phyloP scores from a whole-genome alignment of 2,329 filamentous ascomycete species.

The Thielaviopsis populi region DNA sequence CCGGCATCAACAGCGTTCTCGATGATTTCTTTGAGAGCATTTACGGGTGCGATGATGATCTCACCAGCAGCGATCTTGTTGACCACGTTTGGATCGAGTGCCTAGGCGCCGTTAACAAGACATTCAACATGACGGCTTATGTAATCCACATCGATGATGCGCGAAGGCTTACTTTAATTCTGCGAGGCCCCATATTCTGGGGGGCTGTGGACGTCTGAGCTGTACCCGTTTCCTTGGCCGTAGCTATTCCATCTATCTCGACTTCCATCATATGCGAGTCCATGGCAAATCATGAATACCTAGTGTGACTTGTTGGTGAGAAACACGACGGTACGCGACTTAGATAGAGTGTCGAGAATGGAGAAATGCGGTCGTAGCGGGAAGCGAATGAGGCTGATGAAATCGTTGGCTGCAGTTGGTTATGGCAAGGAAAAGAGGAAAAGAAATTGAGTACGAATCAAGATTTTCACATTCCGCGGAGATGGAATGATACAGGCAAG shows the following conservation, averaged over 20 bases:
- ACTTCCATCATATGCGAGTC: not conserved
- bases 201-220: not conserved
- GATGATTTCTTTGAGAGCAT: constrained; percentile 90
- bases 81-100: constrained; percentile 80
- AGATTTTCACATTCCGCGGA: not conserved
- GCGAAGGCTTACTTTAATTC: constrained; percentile 6
- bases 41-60: constrained; percentile 93
- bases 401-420: not conserved
- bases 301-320: no score
- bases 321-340: no score
- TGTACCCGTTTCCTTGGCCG: not conserved
- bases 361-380: no score
- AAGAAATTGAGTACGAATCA: not conserved
- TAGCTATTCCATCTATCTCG: not conserved
- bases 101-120: constrained; percentile 31
- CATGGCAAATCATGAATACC: not conserved
- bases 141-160: not conserved
- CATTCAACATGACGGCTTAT: not conserved
- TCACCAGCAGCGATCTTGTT: constrained; percentile 98
- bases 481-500: not conserved
- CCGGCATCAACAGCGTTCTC: constrained; percentile 98
- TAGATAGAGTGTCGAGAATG: no score
- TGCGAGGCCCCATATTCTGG: not conserved
- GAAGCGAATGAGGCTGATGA: no score
- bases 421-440: not conserved